These are phyloP conservation scores for Metschnikowia reukaufii DNA, from an alignment of 805 yeast genomes.

Conservation along the genomic window DNA sequence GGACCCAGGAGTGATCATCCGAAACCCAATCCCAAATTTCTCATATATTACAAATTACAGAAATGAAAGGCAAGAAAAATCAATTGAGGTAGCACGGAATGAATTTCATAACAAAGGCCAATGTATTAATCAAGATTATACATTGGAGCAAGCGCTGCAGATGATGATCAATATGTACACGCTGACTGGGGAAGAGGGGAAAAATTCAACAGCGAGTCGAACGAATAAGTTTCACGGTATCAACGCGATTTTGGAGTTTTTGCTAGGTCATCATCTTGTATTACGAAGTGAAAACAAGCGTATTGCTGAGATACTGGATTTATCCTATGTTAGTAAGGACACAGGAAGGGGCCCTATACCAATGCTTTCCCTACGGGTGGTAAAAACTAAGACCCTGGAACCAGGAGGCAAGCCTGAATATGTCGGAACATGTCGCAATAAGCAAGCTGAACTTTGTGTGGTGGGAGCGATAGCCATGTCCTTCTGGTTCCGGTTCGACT, in stretches of 20 bases:
- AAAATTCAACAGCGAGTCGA: neutral
- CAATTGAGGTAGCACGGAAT: neutral
- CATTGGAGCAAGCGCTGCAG: neutral
- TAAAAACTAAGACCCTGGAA: neutral
- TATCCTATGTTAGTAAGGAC: neutral
- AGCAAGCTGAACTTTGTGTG: constrained; percentile 5
- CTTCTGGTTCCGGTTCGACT: constrained; percentile 9
- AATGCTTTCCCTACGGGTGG: neutral
- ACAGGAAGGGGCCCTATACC: constrained; percentile 2
- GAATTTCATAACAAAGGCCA: neutral
- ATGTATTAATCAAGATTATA: neutral
- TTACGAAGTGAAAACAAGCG: constrained; percentile 5
- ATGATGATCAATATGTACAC: constrained; percentile 7
- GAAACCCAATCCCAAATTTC: neutral
- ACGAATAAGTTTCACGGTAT: neutral
- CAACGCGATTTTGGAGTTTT: constrained; percentile 6
- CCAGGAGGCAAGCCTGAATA: neutral
- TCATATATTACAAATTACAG: neutral
- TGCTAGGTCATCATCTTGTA: constrained; percentile 8
- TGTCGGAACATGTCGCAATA: constrained; percentile 1
- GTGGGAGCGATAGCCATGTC: constrained; percentile 8
- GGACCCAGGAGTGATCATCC: too few species aligned
- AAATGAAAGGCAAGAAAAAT: neutral
- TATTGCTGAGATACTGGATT: constrained; percentile 4
- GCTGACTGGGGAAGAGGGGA: neutral